Evolutionary conservation across 306 rosid genomes (phyloP), one percentile per base, ranked within the genome.

Genomic region (Ormosia emarginata): DNA sequence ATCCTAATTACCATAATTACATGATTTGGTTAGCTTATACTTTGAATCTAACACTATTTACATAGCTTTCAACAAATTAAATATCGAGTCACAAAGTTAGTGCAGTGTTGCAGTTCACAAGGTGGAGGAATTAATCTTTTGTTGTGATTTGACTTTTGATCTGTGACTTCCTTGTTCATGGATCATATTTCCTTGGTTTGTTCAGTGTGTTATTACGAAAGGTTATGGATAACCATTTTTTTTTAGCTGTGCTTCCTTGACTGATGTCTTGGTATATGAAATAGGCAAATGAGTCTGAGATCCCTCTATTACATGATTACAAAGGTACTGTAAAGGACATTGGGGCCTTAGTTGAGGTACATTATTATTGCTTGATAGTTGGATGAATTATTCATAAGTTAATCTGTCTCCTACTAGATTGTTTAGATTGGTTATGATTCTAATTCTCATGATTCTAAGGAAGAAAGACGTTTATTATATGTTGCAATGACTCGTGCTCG

Each of bases 401-500:
- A 46, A 11, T 65, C 13, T 75, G 70, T 55, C 34, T 52, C 57
- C 30, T 18, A 43, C 57, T 70, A 55, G 46, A 78, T 58, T 67
- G 71, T 24, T 80, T 30, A 65, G 32, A 64, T 9, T 78, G 40
- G 57, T 79, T 36, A 56, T 49, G 63, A 37, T 9, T 67, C 29
- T 50, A 3, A 5, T 82, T 85, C 71, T 85, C 65, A 71, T 49
- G 41, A 72, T 83, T 82, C 9, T 14, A 63, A 95, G 99, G 99
- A 95, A 84, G 99, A 95, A 85, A 87, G 99, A 37, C 98, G 99
- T 17, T 84, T 95, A 30, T 78, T 95, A 75, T 95, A 95, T 81
- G 99, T 95, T 84, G 99, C 98, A 74, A 95, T 93, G 98, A 95
- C 99, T 62, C 99, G 99, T 87, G 97, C 99, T 82, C 92, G 97